phyloP scores from a whole-genome alignment of 768 basidiomycete species.

The Paxillus involutus region DNA sequence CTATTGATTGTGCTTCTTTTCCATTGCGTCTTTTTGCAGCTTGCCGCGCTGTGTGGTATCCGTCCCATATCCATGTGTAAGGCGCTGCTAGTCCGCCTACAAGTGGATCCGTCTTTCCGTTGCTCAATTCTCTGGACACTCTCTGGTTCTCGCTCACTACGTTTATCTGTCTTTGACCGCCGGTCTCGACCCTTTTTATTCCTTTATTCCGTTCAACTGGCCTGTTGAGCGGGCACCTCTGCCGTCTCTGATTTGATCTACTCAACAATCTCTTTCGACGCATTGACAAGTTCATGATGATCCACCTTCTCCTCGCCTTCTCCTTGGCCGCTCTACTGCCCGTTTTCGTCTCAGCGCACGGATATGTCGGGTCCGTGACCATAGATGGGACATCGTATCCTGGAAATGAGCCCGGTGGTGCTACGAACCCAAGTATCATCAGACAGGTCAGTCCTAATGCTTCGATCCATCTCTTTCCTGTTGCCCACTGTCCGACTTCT shows the following conservation, averaged over 20 bases:
- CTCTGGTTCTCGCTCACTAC: neutral
- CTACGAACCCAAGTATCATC: slow-evolving; percentile 39
- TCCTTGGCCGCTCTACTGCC: slow-evolving; percentile 14
- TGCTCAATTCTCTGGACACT: neutral
- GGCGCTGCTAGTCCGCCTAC: slow-evolving; percentile 8
- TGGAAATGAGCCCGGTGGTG: slow-evolving; percentile 33
- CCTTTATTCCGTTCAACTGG: slow-evolving; percentile 4
- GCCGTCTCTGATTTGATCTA: neutral
- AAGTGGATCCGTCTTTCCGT: slow-evolving; percentile 11
- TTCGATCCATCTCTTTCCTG: neutral
- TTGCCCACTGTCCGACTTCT: neutral
- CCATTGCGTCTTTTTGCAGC: neutral
- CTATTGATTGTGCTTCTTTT: neutral
- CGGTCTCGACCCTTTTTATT: slow-evolving; percentile 3
- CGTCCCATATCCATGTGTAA: slow-evolving; percentile 16
- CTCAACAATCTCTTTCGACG: neutral
- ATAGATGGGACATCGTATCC: slow-evolving; percentile 28
- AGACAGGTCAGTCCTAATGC: slow-evolving; percentile 33
- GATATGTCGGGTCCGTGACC: slow-evolving; percentile 28
- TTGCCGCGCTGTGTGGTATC: slow-evolving; percentile 14
- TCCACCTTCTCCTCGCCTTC: slow-evolving; percentile 7
- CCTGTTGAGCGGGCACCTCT: slow-evolving; percentile 21
- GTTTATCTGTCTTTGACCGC: neutral
- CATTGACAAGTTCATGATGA: slow-evolving; percentile 9
- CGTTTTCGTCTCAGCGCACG: slow-evolving; percentile 28